These are phyloP conservation scores for Parachaetomium inaequale DNA, from an alignment of 495 filamentous ascomycete species.

Conservation along the genomic window DNA sequence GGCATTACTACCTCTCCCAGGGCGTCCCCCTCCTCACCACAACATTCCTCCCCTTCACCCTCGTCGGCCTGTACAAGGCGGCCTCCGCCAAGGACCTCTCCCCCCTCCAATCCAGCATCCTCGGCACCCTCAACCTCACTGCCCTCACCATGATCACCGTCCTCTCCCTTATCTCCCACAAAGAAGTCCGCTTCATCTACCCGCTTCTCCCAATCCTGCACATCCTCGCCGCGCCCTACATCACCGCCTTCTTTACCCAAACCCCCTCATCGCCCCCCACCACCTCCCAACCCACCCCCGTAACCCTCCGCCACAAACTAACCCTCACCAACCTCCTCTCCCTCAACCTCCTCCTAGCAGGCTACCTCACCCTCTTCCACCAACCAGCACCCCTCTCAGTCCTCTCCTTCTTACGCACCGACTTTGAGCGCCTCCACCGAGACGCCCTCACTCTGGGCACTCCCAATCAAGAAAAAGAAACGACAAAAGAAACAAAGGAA, in stretches of 20 bases:
- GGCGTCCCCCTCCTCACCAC: slow-evolving; percentile 85
- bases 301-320: slow-evolving; percentile 46
- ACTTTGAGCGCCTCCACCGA: slow-evolving; percentile 56
- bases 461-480: background rate
- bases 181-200: slow-evolving; percentile 97
- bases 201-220: slow-evolving; percentile 85
- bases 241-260: slow-evolving; percentile 61
- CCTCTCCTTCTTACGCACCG: slow-evolving; percentile 65
- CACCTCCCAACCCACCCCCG: slow-evolving; percentile 14
- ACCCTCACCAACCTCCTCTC: slow-evolving; percentile 57
- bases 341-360: slow-evolving; percentile 65
- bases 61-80: slow-evolving; percentile 60
- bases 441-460: slow-evolving; percentile 28
- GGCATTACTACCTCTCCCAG: slow-evolving; percentile 91
- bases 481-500: slow-evolving; percentile 26
- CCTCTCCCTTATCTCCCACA: slow-evolving; percentile 84
- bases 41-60: slow-evolving; percentile 71
- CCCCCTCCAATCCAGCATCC: slow-evolving; percentile 39
- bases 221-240: slow-evolving; percentile 66
- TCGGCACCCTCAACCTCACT: slow-evolving; percentile 59
- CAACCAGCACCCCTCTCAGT: slow-evolving; percentile 73
- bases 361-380: slow-evolving; percentile 72
- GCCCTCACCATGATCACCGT: slow-evolving; percentile 55
- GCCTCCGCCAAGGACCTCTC: slow-evolving; percentile 32
- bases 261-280: slow-evolving; percentile 16